Conservation (phyloP, 2,329 filamentous ascomycete species). For the Ploettnerulaceae sp. region DNA sequence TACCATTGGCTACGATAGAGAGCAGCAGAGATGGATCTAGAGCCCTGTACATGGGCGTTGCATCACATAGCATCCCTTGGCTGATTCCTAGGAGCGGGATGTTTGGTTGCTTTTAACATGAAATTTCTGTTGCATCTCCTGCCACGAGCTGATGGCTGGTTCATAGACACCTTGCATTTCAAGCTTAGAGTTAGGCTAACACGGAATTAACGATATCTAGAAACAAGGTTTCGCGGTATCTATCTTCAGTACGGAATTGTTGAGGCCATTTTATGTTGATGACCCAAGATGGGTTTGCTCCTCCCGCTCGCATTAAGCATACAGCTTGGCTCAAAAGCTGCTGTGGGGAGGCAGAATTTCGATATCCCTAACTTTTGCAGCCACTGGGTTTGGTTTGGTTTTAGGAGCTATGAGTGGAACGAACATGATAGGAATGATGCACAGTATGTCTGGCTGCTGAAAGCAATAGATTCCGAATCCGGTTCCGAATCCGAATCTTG, state of each 20-base stretch:
- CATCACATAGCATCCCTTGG: background rate
- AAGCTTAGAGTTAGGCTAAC: constrained; percentile 5
- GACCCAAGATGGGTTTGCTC: too few relatives aligned
- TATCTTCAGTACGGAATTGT: background rate
- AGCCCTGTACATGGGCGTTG: background rate
- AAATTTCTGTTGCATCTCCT: background rate
- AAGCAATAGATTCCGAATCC: too few relatives aligned
- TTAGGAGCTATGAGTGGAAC: too few relatives aligned
- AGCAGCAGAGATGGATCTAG: constrained; percentile 50
- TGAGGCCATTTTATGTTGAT: background rate
- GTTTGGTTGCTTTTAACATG: background rate
- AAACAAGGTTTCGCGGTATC: background rate
- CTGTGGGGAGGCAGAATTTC: too few relatives aligned
- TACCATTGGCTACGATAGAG: constrained; percentile 58
- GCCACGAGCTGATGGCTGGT: constrained; percentile 6
- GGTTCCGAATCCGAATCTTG: too few relatives aligned
- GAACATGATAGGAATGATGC: too few relatives aligned
- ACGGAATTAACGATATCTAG: background rate
- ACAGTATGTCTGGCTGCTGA: too few relatives aligned
- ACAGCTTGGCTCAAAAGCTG: too few relatives aligned
- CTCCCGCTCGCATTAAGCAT: too few relatives aligned
- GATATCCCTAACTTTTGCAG: too few relatives aligned
- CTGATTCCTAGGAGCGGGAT: constrained; percentile 1
- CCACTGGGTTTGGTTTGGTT: too few relatives aligned
- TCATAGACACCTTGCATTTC: constrained; percentile 6